phyloP scores from a whole-genome alignment of 306 rosid species.

The Clitoria ternatea region DNA sequence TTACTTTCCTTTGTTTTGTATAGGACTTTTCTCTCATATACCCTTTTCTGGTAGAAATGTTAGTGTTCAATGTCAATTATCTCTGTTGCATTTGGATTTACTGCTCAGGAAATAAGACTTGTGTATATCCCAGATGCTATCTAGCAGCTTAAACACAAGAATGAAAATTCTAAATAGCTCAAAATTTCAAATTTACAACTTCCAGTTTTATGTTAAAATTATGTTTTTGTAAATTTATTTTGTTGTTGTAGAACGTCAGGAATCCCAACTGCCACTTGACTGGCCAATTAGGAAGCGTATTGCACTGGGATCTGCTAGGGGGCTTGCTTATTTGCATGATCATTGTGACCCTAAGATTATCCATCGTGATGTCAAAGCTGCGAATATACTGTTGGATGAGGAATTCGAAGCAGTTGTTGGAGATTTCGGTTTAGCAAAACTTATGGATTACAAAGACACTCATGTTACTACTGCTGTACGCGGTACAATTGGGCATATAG shows the following conservation, averaged over 20 bases:
- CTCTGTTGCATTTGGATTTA: not conserved
- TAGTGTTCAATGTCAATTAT: not conserved
- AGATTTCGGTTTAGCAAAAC: conserved; percentile 89
- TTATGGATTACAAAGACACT: conserved; percentile 92
- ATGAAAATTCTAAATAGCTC: conserved; percentile 8
- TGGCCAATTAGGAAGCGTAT: conserved; percentile 64
- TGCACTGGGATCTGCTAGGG: conserved; percentile 88
- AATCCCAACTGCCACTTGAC: conserved; percentile 55
- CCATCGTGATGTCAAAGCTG: conserved; percentile 95
- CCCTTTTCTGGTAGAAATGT: not conserved
- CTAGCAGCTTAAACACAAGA: not conserved
- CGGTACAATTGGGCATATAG: conserved; percentile 92
- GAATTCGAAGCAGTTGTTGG: conserved; percentile 96
- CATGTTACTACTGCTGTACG: conserved; percentile 93
- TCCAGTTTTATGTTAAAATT: not conserved
- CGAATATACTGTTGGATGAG: conserved; percentile 88
- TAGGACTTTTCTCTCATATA: not conserved
- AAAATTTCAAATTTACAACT: conserved; percentile 9
- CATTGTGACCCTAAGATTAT: conserved; percentile 96
- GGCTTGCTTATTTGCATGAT: conserved; percentile 92
- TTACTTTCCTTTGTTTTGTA: not conserved
- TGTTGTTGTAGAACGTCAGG: conserved; percentile 53
- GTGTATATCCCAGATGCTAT: not conserved
- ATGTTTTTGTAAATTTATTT: conserved; percentile 12
- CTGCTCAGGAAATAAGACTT: not conserved